Evolutionary conservation across 257 asterid species (phyloP).

Genomic region (Apocynum venetum): DNA sequence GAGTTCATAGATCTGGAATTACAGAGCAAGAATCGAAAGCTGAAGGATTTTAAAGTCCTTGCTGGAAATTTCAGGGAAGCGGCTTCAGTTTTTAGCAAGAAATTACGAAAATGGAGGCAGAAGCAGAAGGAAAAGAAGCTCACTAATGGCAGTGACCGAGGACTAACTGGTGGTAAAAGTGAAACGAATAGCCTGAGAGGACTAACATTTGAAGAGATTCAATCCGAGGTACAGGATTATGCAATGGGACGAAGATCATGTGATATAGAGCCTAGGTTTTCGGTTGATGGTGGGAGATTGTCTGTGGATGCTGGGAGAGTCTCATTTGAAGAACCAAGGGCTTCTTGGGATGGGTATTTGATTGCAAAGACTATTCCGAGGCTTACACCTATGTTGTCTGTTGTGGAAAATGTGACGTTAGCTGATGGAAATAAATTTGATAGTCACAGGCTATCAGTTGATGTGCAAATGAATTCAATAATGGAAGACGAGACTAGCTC

Average conservation of each 20-base stretch:
- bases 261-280: slow-evolving; percentile 58
- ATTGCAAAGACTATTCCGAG: slow-evolving; percentile 84
- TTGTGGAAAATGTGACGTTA: slow-evolving; percentile 56
- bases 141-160: slow-evolving; percentile 17
- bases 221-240: slow-evolving; percentile 36
- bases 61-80: slow-evolving; percentile 67
- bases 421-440: slow-evolving; percentile 47
- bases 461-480: slow-evolving; percentile 86
- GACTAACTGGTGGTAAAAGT: slow-evolving; percentile 12
- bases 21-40: slow-evolving; percentile 42
- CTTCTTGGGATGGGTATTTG: slow-evolving; percentile 98
- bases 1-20: slow-evolving; percentile 87
- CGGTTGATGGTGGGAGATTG: slow-evolving; percentile 50
- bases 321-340: slow-evolving; percentile 84
- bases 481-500: slow-evolving; percentile 81
- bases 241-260: slow-evolving; percentile 62
- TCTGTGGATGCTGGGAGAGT: slow-evolving; percentile 26
- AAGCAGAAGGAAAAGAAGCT: slow-evolving; percentile 46
- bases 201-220: slow-evolving; percentile 32
- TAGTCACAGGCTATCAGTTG: slow-evolving; percentile 57
- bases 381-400: slow-evolving; percentile 80
- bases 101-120: slow-evolving; percentile 75
- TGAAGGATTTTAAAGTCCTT: slow-evolving; percentile 55
- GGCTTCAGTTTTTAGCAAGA: slow-evolving; percentile 80
- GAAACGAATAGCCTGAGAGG: slow-evolving; percentile 15